These are phyloP conservation scores for Boletus reticulatus DNA, from an alignment of 768 basidiomycete species.

Conservation along the genomic window DNA sequence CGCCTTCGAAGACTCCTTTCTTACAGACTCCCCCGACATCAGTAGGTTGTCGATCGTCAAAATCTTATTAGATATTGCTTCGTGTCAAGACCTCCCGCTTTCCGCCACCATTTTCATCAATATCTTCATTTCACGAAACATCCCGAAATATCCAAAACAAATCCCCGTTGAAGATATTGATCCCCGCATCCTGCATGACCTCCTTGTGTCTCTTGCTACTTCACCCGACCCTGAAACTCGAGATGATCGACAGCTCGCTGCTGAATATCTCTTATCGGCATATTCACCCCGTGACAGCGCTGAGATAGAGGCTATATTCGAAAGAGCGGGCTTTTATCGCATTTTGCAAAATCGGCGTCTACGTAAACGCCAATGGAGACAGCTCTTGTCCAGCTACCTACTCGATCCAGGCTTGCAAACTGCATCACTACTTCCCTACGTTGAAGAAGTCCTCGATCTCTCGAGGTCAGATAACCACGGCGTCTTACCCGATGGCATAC, in stretches of 20 bases:
- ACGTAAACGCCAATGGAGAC: slow-evolving; percentile 73
- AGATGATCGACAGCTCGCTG: slow-evolving; percentile 93
- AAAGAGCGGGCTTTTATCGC: slow-evolving; percentile 84
- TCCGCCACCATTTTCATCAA: slow-evolving; percentile 80
- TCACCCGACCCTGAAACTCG: slow-evolving; percentile 75
- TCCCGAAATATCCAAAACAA: slow-evolving; percentile 94
- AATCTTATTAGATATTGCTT: slow-evolving; percentile 77
- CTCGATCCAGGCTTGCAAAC: slow-evolving; percentile 64
- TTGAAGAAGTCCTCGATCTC: slow-evolving; percentile 58
- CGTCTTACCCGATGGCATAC: slow-evolving; percentile 53
- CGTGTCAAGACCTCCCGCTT: slow-evolving; percentile 48
- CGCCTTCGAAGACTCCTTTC: slow-evolving; percentile 90
- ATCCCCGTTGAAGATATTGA: slow-evolving; percentile 46
- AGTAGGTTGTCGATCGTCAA: slow-evolving; percentile 82
- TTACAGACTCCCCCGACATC: slow-evolving; percentile 66
- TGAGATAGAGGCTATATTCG: slow-evolving; percentile 64
- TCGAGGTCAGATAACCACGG: slow-evolving; percentile 49
- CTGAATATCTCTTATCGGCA: slow-evolving; percentile 88
- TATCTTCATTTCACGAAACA: slow-evolving; percentile 95
- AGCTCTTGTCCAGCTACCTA: slow-evolving; percentile 70
- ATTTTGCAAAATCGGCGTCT: slow-evolving; percentile 82
- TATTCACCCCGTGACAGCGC: slow-evolving; percentile 85
- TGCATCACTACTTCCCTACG: slow-evolving; percentile 59
- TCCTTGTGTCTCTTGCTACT: slow-evolving; percentile 75
- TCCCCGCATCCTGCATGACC: slow-evolving; percentile 64